Base-by-base conservation (phyloP, 176 grass and related monocot genomes). In the Cocos nucifera region DNA sequence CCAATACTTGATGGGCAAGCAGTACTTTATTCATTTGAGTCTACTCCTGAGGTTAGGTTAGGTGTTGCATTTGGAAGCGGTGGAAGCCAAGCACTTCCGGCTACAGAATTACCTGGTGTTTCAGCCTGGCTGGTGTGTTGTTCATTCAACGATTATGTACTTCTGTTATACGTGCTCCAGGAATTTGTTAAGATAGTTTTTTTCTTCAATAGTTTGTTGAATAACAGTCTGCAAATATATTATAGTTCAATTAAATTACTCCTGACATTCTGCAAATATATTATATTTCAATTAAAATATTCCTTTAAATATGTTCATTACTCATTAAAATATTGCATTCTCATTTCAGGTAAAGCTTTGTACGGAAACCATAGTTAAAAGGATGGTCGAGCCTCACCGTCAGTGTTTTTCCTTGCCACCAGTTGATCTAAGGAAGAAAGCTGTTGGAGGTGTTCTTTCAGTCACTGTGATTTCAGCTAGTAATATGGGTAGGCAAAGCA, bases 1-100 rank as follows among this genome's bases (percentile, higher is more conserved):
- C 93, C 93, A 54, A 91, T 97, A 72, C 93, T 97, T 85, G 93
- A 97, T 78, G 87, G 93, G 27, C 84, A 92, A 88, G 87, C 93
- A 70, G 59, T 97, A 54, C 84, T 97, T 17, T 97, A 97, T 78
- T 91, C 93, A 57, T 97, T 97, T 74, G 87, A 88, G 60, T 85
- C 93, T 54, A 75, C 84, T 55, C 93, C 93, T 24, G 87, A 97
- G 67, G 66, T 97, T 71, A 85, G 76, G 76, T 85, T 91, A 67
- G 88, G 85, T 55, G 93, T 97, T 73, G 87, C 87, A 73, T 91
- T 97, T 71, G 93, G 93, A 82, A 90, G 87, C 53, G 93, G 86
- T 65, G 82, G 80, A 69, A 85, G 78, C 59, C 87, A 88, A 78
- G 57, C 81, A 24, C 76, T 75, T 80, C 93, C 93, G 50, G 84